Evolutionary conservation across 1,284 basidiomycete species (phyloP).

Genomic region (Trichosporon asahii): DNA sequence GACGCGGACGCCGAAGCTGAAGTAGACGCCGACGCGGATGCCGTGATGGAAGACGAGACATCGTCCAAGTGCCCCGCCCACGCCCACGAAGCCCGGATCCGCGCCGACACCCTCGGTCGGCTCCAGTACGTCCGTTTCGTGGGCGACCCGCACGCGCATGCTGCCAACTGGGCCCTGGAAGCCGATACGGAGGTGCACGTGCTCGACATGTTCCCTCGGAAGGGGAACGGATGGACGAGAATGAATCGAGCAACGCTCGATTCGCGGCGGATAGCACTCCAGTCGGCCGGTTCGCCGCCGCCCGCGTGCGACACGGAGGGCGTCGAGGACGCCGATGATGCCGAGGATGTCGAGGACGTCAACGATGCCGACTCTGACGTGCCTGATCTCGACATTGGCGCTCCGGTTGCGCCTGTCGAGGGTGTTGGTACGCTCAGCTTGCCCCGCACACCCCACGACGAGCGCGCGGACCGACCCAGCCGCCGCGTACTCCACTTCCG

Average conservation of each 20-base stretch:
- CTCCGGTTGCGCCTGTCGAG: no score
- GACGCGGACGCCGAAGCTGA: not conserved
- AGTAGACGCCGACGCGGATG: not conserved
- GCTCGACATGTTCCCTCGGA: not conserved
- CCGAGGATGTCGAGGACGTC: not conserved
- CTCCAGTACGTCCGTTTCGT: slow-evolving; percentile 1
- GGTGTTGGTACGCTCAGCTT: not conserved
- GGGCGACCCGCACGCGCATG: slow-evolving; percentile 2
- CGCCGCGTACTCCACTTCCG: not conserved
- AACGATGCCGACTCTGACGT: not conserved
- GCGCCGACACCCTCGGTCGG: not conserved
- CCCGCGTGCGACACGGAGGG: not conserved
- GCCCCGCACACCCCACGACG: not conserved
- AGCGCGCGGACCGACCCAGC: not conserved
- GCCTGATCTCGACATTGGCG: no score
- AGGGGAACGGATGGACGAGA: not conserved
- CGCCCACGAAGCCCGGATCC: not conserved
- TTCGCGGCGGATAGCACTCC: not conserved
- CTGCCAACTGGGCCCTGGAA: not conserved
- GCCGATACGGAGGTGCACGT: not conserved
- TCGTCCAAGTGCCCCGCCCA: not conserved
- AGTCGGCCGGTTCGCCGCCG: not conserved
- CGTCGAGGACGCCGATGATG: not conserved
- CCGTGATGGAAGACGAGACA: not conserved
- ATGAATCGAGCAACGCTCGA: not conserved